Conservation (phyloP, 192 early-diverging fungal genomes). For the Coemansia sp. region DNA sequence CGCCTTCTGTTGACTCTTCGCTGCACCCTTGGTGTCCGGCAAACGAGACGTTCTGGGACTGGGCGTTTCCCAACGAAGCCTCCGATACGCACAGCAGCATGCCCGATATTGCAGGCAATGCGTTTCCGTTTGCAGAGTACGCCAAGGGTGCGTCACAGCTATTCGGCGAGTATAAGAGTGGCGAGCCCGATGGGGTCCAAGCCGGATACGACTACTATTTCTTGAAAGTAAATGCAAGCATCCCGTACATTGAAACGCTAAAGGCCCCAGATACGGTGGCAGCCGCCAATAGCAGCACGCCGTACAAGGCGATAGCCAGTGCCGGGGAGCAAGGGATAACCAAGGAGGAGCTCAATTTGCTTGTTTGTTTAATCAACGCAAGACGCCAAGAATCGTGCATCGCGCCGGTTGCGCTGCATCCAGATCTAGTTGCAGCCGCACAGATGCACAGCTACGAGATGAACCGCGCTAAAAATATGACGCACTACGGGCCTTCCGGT, state of each 20-base stretch:
- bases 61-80: slow-evolving; percentile 37
- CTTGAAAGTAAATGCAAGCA: slow-evolving; percentile 22
- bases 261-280: slow-evolving; percentile 12
- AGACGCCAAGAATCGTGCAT: slow-evolving; percentile 40
- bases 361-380: slow-evolving; percentile 44
- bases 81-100: background rate
- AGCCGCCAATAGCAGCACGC: slow-evolving; percentile 14
- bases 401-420: slow-evolving; percentile 35
- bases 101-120: slow-evolving; percentile 7
- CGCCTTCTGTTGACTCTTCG: slow-evolving; percentile 1
- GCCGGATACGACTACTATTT: slow-evolving; percentile 31
- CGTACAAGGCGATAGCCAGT: slow-evolving; percentile 25
- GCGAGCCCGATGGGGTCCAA: slow-evolving; percentile 23
- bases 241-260: slow-evolving; percentile 27
- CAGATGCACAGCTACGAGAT: slow-evolving; percentile 53
- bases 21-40: slow-evolving; percentile 32
- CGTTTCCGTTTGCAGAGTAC: slow-evolving; percentile 26
- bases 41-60: slow-evolving; percentile 46
- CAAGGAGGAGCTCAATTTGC: slow-evolving; percentile 38
- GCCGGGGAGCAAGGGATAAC: slow-evolving; percentile 37
- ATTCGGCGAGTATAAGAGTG: slow-evolving; percentile 1
- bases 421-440: slow-evolving; percentile 35
- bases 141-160: background rate
- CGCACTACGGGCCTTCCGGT: slow-evolving; percentile 28
- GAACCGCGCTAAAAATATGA: slow-evolving; percentile 44